Evolutionary conservation across 345 rosid genomes (phyloP).

Genomic region (Balakata baccata): DNA sequence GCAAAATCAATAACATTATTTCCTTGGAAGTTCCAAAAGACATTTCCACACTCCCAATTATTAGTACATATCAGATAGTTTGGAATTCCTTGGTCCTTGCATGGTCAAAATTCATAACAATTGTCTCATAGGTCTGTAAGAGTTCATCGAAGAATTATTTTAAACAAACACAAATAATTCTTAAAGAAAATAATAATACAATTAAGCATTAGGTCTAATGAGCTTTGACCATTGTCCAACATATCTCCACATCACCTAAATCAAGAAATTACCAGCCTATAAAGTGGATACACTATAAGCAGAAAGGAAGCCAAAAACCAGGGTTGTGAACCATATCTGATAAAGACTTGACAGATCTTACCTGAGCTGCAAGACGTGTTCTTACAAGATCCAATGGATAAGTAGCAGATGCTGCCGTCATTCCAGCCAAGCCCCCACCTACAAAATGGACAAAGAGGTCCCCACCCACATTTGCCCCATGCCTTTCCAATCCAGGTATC

Average conservation of each 20-base stretch:
- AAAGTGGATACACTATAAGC: not conserved
- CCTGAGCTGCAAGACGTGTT: conserved; percentile 98
- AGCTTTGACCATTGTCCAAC: not conserved
- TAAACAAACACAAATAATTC: not conserved
- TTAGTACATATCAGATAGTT: not conserved
- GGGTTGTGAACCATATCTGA: not conserved
- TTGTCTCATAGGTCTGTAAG: not conserved
- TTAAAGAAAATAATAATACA: not conserved
- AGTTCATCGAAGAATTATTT: not conserved
- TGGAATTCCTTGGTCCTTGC: not conserved
- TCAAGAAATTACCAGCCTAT: not conserved
- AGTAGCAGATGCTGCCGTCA: conserved; percentile 85
- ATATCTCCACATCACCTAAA: not conserved
- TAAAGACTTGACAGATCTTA: conserved; percentile 19
- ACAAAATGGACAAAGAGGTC: conserved; percentile 56
- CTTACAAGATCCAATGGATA: conserved; percentile 96
- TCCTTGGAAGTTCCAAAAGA: not conserved
- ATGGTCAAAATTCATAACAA: not conserved
- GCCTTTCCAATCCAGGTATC: conserved; percentile 37
- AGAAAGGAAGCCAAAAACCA: not conserved
- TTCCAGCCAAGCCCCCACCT: conserved; percentile 91
- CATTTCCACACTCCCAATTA: not conserved
- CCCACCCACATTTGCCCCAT: conserved; percentile 33
- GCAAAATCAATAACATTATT: not conserved
- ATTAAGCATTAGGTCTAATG: not conserved